phyloP scores from a whole-genome alignment of 1,139 yeast genomes.

The Candida sp. region DNA sequence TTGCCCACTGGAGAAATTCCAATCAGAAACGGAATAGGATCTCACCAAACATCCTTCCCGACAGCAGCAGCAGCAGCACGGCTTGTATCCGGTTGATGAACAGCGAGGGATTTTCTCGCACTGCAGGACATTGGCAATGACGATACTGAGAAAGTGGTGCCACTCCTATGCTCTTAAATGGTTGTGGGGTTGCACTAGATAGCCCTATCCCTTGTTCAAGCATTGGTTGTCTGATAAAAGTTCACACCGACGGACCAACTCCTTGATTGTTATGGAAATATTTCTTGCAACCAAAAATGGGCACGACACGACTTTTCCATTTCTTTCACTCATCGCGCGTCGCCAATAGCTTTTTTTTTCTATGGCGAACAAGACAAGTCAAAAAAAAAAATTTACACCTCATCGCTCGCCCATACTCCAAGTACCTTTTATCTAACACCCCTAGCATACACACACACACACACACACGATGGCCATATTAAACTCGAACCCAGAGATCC shows the following conservation, averaged over 20 bases:
- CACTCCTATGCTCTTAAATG: conserved; percentile 1
- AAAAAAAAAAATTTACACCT: conserved; percentile 6
- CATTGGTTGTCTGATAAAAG: too few relatives aligned
- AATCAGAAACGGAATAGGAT: too few relatives aligned
- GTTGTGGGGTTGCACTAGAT: too few relatives aligned
- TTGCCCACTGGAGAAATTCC: not conserved
- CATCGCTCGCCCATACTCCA: conserved; percentile 3
- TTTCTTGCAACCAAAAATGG: not conserved
- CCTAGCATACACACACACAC: not conserved
- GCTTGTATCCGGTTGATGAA: not conserved
- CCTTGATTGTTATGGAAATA: too few relatives aligned
- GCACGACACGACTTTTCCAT: not conserved
- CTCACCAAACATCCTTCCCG: too few relatives aligned
- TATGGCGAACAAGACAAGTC: not conserved
- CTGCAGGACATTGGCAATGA: too few relatives aligned
- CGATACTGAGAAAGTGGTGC: not conserved
- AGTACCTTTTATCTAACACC: not conserved
- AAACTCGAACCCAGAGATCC: conserved; percentile 76
- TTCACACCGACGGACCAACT: too few relatives aligned
- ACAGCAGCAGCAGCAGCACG: not conserved
- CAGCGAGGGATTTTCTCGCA: not conserved
- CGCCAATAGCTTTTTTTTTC: too few relatives aligned
- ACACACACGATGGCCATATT: conserved; percentile 56
- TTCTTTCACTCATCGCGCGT: not conserved
- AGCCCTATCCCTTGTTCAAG: too few relatives aligned